Evolutionary conservation across 2,329 filamentous ascomycete genomes (phyloP).

Genomic region (Neophaeococcomyces aloes): DNA sequence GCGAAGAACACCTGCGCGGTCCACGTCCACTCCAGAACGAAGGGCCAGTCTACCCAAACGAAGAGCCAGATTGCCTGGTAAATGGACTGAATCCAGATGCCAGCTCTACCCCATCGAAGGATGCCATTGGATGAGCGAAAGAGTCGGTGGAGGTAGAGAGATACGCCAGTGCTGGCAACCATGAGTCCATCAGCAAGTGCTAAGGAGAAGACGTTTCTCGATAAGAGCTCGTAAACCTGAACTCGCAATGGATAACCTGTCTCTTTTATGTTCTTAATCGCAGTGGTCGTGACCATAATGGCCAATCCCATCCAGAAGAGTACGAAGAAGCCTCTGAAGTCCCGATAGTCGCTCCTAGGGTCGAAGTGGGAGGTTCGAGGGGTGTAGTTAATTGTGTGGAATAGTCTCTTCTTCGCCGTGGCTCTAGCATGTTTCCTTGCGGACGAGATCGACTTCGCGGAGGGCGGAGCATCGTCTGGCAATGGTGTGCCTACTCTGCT

Average conservation of each 20-base stretch:
- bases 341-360: slow-evolving; percentile 76
- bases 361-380: slow-evolving; percentile 93
- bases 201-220: slow-evolving; percentile 78
- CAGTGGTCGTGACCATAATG: slow-evolving; percentile 94
- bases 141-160: slow-evolving; percentile 61
- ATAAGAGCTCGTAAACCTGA: slow-evolving; percentile 79
- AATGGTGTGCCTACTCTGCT: slow-evolving; percentile 78
- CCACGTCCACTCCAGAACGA: slow-evolving; percentile 85
- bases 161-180: slow-evolving; percentile 63
- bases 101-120: slow-evolving; percentile 63
- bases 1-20: slow-evolving; percentile 93
- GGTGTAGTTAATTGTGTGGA: slow-evolving; percentile 85
- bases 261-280: slow-evolving; percentile 85
- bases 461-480: slow-evolving; percentile 84
- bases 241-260: slow-evolving; percentile 78
- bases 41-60: slow-evolving; percentile 77
- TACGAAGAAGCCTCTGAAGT: slow-evolving; percentile 96
- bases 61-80: slow-evolving; percentile 70
- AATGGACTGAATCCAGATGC: slow-evolving; percentile 72
- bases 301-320: slow-evolving; percentile 95
- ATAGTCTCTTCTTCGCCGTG: slow-evolving; percentile 70
- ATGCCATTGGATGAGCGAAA: slow-evolving; percentile 48
- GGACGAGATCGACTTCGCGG: slow-evolving; percentile 71
- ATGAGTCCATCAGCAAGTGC: slow-evolving; percentile 74
- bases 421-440: slow-evolving; percentile 75